phyloP scores from a whole-genome alignment of 108 stramenopile species.

The Conticribra weissflogii region DNA sequence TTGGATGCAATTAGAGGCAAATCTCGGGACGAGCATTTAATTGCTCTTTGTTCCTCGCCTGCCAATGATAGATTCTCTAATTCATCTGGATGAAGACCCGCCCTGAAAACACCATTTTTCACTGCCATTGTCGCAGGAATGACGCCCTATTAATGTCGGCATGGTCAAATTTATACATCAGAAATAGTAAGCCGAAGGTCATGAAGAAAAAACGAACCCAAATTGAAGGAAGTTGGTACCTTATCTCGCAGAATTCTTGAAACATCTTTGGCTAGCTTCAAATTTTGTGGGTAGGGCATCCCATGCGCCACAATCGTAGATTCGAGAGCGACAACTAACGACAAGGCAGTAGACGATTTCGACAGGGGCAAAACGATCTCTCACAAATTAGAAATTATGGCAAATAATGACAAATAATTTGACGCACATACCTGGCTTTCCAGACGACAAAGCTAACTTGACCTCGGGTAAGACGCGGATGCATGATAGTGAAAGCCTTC shows the following conservation, averaged over 20 bases:
- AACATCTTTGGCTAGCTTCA: constrained; percentile 79
- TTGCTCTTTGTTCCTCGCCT: constrained; percentile 72
- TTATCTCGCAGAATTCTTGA: constrained; percentile 59
- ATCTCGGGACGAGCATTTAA: constrained; percentile 94
- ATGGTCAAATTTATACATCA: no score
- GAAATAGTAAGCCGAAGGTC: no score
- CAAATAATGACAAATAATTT: background rate
- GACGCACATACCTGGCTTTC: constrained; percentile 36
- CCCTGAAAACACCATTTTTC: constrained; percentile 73
- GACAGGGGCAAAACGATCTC: background rate
- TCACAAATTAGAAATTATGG: background rate
- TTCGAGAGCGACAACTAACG: constrained; percentile 90
- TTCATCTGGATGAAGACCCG: constrained; percentile 86
- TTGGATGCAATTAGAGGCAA: constrained; percentile 69
- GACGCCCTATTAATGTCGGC: constrained; percentile 59
- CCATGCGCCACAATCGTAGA: constrained; percentile 98
- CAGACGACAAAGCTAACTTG: constrained; percentile 19
- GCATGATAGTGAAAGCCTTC: constrained; percentile 5
- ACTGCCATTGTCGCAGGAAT: constrained; percentile 94
- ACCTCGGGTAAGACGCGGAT: constrained; percentile 43
- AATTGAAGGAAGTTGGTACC: constrained; percentile 15
- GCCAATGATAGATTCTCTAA: constrained; percentile 81
- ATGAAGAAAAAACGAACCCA: no score
- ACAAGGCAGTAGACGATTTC: background rate
- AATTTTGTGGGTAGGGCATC: constrained; percentile 97